phyloP scores from a whole-genome alignment of 1,284 basidiomycete species.

The Mrakiaceae sp. region DNA sequence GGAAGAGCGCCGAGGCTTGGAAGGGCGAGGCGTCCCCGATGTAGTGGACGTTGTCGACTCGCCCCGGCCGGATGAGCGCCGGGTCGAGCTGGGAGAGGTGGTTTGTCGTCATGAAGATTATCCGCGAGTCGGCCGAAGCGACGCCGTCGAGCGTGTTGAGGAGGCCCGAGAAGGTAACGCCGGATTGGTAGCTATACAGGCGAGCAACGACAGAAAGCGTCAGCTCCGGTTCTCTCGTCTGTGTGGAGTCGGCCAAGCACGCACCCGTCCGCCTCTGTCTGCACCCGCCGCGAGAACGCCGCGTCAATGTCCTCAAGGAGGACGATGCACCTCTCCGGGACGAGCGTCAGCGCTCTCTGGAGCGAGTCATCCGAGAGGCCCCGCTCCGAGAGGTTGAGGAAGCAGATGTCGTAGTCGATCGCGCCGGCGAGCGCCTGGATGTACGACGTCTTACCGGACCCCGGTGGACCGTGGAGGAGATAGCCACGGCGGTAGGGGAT shows the following conservation, averaged over 20 bases:
- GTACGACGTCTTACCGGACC: slow-evolving; percentile 96
- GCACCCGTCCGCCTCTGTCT: slow-evolving; percentile 78
- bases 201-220: neutral
- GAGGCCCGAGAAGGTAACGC: slow-evolving; percentile 94
- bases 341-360: slow-evolving; percentile 83
- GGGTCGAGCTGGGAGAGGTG: slow-evolving; percentile 55
- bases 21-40: slow-evolving; percentile 77
- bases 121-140: slow-evolving; percentile 90
- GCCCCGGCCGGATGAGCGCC: slow-evolving; percentile 86
- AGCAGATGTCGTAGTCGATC: slow-evolving; percentile 87
- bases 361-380: slow-evolving; percentile 96
- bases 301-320: slow-evolving; percentile 96
- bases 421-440: slow-evolving; percentile 93
- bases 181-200: slow-evolving; percentile 64
- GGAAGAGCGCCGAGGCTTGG: slow-evolving; percentile 71
- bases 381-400: slow-evolving; percentile 91
- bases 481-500: slow-evolving; percentile 97
- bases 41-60: slow-evolving; percentile 76
- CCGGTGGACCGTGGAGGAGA: slow-evolving; percentile 88
- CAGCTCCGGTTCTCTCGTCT: neutral
- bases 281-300: slow-evolving; percentile 87
- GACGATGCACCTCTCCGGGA: slow-evolving; percentile 82
- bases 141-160: slow-evolving; percentile 96
- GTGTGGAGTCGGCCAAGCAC: slow-evolving; percentile 9
- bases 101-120: slow-evolving; percentile 99